Evolutionary conservation across 768 basidiomycete genomes (phyloP), one percentile per base, ranked within the genome.

Genomic region (Trametes maxima): DNA sequence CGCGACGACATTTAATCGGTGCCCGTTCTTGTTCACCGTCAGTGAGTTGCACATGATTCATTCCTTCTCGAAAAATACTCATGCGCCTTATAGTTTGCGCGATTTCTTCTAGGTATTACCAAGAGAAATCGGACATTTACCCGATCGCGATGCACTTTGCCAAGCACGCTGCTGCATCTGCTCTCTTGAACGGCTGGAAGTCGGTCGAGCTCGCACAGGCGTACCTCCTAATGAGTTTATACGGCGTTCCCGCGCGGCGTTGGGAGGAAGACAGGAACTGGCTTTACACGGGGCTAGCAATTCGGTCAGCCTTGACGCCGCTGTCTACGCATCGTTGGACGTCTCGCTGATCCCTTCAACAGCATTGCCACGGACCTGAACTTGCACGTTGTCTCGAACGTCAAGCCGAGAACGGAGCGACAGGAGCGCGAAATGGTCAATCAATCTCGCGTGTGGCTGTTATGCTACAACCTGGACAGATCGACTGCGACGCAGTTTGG

Each of bases 251-350:
- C 3, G 91, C 90, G 1, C 82, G 87, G 22, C 76, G 85, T 44
- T 96, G 94, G 89, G 93, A 95, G 67, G 92, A 95, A 67, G 93
- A 95, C 70, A 81, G 92, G 28, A 91, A 90, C 58, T 95, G 93
- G 91, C 72, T 95, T 49, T 92, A 93, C 69, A 89, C 92, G 4
- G 93, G 94, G 21, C 83, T 94, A 62, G 93, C 92, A 1, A 88
- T 94, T 36, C 86, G 91, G 86, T 89, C 54, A 39, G 64, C 21
- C 28, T 39, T 6, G 21, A 13, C 11, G 28, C 14, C 5, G 8
- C n/a, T 10, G 33, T 40, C 36, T 37, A 46, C 47, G 39, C 65
- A 42, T 54, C 21, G 25, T 5, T 28, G 16, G 12, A 16, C 11
- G 65, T 24, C 47, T 37, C 17, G 48, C 57, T 25, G 14, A 60